phyloP scores from a whole-genome alignment of 306 rosid genomes.

The Luffa acutangula region DNA sequence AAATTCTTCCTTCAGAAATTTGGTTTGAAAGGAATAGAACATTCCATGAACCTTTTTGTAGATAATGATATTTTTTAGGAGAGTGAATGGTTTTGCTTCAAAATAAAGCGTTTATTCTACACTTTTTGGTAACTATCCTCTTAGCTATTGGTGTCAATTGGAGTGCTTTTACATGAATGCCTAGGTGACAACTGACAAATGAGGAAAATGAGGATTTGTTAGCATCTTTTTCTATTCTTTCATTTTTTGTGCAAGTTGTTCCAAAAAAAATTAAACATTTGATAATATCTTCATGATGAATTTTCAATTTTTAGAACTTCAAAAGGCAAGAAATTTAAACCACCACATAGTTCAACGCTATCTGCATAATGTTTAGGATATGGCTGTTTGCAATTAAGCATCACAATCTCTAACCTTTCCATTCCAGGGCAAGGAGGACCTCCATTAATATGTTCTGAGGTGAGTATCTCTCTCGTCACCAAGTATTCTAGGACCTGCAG shows the following conservation, averaged over 20 bases:
- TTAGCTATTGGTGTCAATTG: not conserved
- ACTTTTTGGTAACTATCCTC: not conserved
- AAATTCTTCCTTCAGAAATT: not conserved
- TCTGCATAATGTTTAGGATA: not conserved
- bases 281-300: not conserved
- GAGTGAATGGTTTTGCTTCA: not conserved
- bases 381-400: not conserved
- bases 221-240: not conserved
- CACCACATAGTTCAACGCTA: not conserved
- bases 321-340: conserved; percentile 1
- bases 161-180: not conserved
- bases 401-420: conserved; percentile 70
- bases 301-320: not conserved
- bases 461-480: conserved; percentile 64
- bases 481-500: conserved; percentile 73
- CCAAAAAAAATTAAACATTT: not conserved
- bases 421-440: conserved; percentile 90
- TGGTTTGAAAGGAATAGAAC: not conserved
- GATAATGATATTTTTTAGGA: too few relatives aligned
- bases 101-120: too few relatives aligned
- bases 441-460: conserved; percentile 64
- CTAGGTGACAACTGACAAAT: not conserved
- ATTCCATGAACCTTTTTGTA: not conserved
- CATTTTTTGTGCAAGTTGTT: not conserved
- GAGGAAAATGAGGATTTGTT: not conserved